Percentiles rank a stretch among this genome's conserved stretches.
These are phyloP conservation scores for Diutina scorzettiae DNA, from an alignment of 1,139 yeast species.

Conservation along the genomic window DNA sequence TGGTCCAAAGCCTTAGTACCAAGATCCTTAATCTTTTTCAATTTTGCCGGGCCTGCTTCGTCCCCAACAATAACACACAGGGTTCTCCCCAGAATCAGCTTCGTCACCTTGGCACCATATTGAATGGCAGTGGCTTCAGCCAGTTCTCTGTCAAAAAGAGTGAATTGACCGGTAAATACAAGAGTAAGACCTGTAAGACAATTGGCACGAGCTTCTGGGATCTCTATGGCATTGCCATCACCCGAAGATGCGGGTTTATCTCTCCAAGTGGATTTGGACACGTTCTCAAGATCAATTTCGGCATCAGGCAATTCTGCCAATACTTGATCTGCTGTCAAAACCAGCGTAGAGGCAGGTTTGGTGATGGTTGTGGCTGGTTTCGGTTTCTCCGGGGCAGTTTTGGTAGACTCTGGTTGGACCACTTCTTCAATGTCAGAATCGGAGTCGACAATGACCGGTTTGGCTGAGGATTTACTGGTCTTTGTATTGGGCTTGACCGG, in stretches of 20 bases:
- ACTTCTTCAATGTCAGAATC: neutral
- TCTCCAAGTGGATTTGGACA: neutral
- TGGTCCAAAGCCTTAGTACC: slow-evolving; percentile 76
- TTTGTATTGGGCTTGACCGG: neutral
- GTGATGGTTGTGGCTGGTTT: neutral
- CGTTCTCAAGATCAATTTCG: neutral
- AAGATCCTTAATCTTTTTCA: slow-evolving; percentile 62
- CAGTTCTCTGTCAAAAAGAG: slow-evolving; percentile 63
- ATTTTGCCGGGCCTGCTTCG: slow-evolving; percentile 94
- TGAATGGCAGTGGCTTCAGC: slow-evolving; percentile 68
- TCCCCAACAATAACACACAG: slow-evolving; percentile 84
- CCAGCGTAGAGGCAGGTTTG: neutral
- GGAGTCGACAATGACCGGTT: neutral
- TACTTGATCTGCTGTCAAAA: neutral
- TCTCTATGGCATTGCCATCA: neutral
- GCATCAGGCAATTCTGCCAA: neutral
- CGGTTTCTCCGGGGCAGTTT: neutral
- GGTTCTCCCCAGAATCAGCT: slow-evolving; percentile 77
- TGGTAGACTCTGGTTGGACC: neutral
- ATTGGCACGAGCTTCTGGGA: slow-evolving; percentile 71
- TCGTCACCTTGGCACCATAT: slow-evolving; percentile 88
- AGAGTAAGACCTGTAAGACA: slow-evolving; percentile 81
- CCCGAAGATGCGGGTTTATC: neutral
- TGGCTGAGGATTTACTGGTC: neutral
- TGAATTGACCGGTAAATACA: slow-evolving; percentile 87